Base-by-base conservation (phyloP, 1,139 yeast species). In the Protomyces lactucae-debilis region DNA sequence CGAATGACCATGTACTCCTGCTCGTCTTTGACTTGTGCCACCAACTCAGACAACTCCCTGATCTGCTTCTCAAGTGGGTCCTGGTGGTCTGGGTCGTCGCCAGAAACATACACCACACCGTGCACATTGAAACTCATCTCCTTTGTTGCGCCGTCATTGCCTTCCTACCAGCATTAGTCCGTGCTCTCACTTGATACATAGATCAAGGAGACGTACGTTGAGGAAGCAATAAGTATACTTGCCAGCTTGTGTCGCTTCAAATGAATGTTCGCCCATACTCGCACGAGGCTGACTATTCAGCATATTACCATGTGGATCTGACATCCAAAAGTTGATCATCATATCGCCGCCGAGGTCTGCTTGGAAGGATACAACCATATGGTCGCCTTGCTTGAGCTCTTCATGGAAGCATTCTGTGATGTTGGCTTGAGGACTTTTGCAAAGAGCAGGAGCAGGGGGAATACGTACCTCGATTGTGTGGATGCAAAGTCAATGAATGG, bases 41-140 rank as follows among this genome's bases (percentile, higher is more conserved):
- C 86, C 72, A 89, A 80, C 69, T 88, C 89, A 69, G 85, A 79
- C 72, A 93, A 80, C 75, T 85, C 83, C 75, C 85, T 84, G 65
- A 93, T 89, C 65, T 96, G 92, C 67, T 86, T 85, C 73, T 93
- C 98, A 72, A 93, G 81, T 60, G 93, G 85, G 73, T 91, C 92
- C 23, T 57, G 52, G 39, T 65, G 64, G 46, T 87, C 81, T 70
- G 87, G 83, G 67, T 92, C 91, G 71, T 86, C 87, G 68, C 86
- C 85, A 74, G 92, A 97, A 67, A 91, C 85, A 75, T 88, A 92
- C 66, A 92, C 85, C 55, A 89, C 91, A 51, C 97, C 98, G 74
- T 91, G 97, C 67, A 92, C 91, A 76, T 93, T 93, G 82, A 93
- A 93, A 0, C 97, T 87, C 54, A 93, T 96, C 74, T 93, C 99